Evolutionary conservation across 164 flowering plant genomes (phyloP).

Genomic region (Umbilicus rupestris): DNA sequence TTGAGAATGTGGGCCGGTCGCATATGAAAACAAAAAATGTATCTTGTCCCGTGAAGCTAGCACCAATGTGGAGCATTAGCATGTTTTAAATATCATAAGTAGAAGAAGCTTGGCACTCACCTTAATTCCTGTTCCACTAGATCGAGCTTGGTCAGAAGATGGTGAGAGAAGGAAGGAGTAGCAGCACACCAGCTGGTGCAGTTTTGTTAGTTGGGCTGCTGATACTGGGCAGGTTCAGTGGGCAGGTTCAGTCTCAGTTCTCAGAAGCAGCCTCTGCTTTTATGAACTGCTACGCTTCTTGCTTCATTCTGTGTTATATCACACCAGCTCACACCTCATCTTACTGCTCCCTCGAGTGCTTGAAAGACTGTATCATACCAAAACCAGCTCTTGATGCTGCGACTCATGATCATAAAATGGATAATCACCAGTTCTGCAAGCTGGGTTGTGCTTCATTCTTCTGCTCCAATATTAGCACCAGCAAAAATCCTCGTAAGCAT

Average conservation of each 20-base stretch:
- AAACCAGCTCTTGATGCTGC: neutral
- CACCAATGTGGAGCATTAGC: too few relatives aligned
- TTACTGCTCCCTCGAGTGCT: constrained; percentile 21
- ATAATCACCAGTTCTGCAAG: constrained; percentile 21
- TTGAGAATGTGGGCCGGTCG: too few relatives aligned
- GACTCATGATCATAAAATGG: neutral
- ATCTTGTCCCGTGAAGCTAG: too few relatives aligned
- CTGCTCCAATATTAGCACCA: constrained; percentile 36
- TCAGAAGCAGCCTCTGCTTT: constrained; percentile 15
- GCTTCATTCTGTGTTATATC: constrained; percentile 19
- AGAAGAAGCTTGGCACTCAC: too few relatives aligned
- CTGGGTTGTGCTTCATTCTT: constrained; percentile 34
- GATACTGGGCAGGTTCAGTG: neutral
- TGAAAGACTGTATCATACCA: constrained; percentile 20
- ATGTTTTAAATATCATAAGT: too few relatives aligned
- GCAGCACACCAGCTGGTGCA: neutral
- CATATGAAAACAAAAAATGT: too few relatives aligned
- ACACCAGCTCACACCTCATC: constrained; percentile 10
- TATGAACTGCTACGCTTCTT: constrained; percentile 19
- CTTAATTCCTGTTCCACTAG: too few relatives aligned
- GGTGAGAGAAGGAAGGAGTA: too few relatives aligned
- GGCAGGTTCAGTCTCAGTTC: constrained; percentile 1
- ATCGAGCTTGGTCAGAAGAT: too few relatives aligned
- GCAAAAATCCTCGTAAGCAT: constrained; percentile 22
- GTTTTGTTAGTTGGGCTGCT: neutral